phyloP scores from a whole-genome alignment of 78 protist species.

The Dictyostelium brefeldianum region DNA sequence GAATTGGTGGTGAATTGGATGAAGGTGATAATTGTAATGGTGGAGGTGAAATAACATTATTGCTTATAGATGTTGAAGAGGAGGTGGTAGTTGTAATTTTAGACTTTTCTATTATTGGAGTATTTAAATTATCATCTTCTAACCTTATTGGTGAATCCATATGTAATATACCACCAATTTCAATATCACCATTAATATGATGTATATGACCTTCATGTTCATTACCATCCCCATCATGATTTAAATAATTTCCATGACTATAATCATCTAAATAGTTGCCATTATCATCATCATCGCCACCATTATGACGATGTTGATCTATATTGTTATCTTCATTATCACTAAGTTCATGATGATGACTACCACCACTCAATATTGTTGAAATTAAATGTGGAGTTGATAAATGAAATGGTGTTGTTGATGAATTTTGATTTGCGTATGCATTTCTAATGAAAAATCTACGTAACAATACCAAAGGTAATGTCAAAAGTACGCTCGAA shows the following conservation, averaged over 20 bases:
- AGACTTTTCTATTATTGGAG: not conserved
- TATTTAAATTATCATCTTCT: not conserved
- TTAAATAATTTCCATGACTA: not conserved
- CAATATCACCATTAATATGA: not conserved
- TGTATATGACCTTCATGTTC: not conserved
- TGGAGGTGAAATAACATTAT: no score
- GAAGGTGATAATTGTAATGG: not conserved
- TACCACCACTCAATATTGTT: not conserved
- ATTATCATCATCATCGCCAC: not conserved
- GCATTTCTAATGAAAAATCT: conserved; percentile 23
- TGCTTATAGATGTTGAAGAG: not conserved
- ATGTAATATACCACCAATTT: not conserved
- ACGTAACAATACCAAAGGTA: conserved; percentile 35
- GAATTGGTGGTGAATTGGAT: not conserved
- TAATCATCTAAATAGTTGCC: not conserved
- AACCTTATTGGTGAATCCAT: not conserved
- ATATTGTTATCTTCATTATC: not conserved
- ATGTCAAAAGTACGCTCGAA: conserved; percentile 27
- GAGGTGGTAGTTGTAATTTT: not conserved
- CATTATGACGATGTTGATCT: not conserved
- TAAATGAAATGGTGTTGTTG: no score
- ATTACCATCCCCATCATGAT: not conserved
- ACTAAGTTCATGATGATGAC: not conserved
- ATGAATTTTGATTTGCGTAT: not conserved
- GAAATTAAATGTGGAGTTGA: conserved; percentile 17